Percentiles rank a stretch among this genome's conserved stretches.
phyloP scores from a whole-genome alignment of 2,329 filamentous ascomycete genomes.

The Fusarium sp. region DNA sequence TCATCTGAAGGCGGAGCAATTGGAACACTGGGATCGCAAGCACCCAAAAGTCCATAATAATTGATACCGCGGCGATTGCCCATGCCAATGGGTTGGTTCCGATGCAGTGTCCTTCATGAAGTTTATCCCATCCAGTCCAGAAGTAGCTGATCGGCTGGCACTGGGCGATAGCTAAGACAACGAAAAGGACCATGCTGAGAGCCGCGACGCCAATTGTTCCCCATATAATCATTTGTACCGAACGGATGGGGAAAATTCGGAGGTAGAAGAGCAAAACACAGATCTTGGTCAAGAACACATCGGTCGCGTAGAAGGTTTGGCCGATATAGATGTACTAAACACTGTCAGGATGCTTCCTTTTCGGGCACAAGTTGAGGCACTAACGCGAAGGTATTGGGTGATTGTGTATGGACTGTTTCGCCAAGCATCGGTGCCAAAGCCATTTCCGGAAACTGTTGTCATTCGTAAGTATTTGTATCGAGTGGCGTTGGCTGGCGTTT shows the following conservation, averaged over 20 bases:
- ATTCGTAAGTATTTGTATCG: neutral
- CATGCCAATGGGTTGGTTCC: conserved; percentile 17
- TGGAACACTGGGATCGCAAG: conserved; percentile 7
- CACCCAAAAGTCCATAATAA: conserved; percentile 12
- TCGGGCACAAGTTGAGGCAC: accelerated
- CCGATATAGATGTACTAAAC: conserved; percentile 15
- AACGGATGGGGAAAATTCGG: conserved; percentile 15
- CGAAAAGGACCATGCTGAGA: conserved; percentile 8
- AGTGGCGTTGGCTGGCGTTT: accelerated
- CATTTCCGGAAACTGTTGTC: conserved; percentile 6
- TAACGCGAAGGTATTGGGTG: neutral
- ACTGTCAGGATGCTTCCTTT: neutral
- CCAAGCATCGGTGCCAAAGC: conserved; percentile 25
- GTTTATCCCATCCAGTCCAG: conserved; percentile 17
- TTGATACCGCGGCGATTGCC: conserved; percentile 13
- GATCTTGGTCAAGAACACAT: conserved; percentile 26
- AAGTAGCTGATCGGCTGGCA: conserved; percentile 22
- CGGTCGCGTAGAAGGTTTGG: conserved; percentile 19
- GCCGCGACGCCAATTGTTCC: conserved; percentile 1
- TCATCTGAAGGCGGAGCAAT: conserved; percentile 1
- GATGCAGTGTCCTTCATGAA: conserved; percentile 14
- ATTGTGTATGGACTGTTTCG: conserved; percentile 2
- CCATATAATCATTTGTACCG: conserved; percentile 13
- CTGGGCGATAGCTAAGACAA: conserved; percentile 1
- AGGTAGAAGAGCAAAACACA: conserved; percentile 32